Conservation (phyloP, 2,329 filamentous ascomycete genomes). For the Zymoseptoria ardabiliae region DNA sequence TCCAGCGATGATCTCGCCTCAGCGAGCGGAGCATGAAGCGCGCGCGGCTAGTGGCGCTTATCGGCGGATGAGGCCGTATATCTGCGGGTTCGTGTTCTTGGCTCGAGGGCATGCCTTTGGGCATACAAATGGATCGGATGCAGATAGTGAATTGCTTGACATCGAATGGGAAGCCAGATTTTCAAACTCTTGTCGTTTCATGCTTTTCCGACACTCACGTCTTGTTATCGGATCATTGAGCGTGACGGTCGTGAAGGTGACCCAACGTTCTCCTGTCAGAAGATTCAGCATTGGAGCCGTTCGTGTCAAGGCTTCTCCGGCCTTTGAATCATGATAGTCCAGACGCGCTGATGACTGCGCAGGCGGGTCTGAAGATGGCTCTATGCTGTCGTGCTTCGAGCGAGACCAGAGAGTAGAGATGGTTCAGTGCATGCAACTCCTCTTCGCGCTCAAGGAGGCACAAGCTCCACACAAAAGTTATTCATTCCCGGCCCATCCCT, state of each 20-base stretch:
- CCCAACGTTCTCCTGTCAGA: no score
- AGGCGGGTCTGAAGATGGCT: no score
- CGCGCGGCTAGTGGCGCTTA: no score
- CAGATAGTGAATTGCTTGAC: background rate
- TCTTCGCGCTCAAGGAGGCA: background rate
- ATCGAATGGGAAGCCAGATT: background rate
- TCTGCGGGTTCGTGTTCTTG: background rate
- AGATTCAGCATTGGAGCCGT: no score
- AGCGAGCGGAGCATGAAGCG: background rate
- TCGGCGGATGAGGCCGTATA: no score
- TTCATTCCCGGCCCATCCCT: constrained; percentile 71
- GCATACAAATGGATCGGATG: background rate
- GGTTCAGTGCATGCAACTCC: background rate
- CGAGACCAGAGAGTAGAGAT: background rate
- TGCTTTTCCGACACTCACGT: no score
- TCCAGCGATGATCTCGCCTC: background rate
- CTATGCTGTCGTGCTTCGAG: background rate
- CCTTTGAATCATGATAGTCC: no score
- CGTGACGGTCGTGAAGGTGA: no score
- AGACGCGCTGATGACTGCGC: no score
- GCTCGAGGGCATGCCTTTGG: background rate
- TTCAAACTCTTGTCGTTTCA: no score
- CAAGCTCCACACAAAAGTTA: constrained; percentile 77
- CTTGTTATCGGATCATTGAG: no score
- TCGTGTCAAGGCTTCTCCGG: no score